A percentile compares a stretch with the other conserved stretches of the same genome.
Evolutionary conservation across 371 early-diverging fungal genomes (phyloP).

Genomic region (Mortierella sp.): DNA sequence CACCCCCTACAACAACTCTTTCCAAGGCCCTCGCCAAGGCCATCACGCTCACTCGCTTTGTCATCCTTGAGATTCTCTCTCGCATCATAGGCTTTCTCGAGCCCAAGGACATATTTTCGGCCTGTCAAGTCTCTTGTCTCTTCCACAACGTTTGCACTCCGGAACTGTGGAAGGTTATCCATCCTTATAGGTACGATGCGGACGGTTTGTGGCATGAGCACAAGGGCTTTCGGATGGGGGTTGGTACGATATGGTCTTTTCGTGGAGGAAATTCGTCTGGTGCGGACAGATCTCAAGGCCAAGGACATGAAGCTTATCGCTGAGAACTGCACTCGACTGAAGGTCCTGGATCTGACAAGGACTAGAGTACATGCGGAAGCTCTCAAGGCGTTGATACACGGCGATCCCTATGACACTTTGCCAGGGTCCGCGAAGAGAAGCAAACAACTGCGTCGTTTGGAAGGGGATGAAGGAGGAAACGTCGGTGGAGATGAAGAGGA

Average conservation of each 20-base stretch:
- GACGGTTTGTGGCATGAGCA: constrained; percentile 9
- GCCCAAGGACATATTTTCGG: background rate
- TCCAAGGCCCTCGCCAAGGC: no score
- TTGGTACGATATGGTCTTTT: constrained; percentile 28
- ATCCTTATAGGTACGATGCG: background rate
- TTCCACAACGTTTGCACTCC: constrained; percentile 22
- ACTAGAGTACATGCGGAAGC: constrained; percentile 30
- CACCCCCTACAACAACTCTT: no score
- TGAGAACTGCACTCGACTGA: constrained; percentile 26
- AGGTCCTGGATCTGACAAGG: constrained; percentile 15
- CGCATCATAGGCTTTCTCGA: background rate
- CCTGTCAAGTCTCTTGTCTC: constrained; percentile 14
- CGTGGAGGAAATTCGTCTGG: constrained; percentile 8
- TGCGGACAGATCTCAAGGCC: constrained; percentile 5
- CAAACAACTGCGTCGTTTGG: background rate
- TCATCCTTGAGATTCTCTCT: constrained; percentile 18
- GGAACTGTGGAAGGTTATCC: constrained; percentile 10
- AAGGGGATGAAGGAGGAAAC: constrained; percentile 5
- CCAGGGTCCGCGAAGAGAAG: background rate
- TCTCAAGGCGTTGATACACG: constrained; percentile 26
- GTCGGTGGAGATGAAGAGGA: constrained; percentile 11
- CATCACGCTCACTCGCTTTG: background rate
- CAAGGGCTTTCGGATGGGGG: constrained; percentile 31
- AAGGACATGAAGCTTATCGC: constrained; percentile 32
- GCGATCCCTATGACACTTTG: constrained; percentile 22